phyloP scores from a whole-genome alignment of 768 basidiomycete genomes.

The Calocera viscosa region DNA sequence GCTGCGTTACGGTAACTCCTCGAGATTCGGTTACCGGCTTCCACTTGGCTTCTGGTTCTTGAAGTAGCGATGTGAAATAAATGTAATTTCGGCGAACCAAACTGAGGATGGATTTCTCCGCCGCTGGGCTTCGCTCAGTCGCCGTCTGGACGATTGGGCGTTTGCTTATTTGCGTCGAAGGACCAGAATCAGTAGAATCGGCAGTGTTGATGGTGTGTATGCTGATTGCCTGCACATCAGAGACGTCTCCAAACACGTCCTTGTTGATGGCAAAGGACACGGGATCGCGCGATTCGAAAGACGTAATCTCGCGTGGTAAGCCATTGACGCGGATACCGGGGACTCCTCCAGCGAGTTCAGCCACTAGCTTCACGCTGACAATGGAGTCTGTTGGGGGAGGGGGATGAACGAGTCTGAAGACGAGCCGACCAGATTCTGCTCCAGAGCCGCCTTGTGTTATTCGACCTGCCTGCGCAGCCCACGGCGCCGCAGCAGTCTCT shows the following conservation, averaged over 20 bases:
- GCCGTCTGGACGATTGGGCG: conserved; percentile 11
- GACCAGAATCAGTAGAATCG: not conserved
- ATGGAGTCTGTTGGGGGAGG: conserved; percentile 60
- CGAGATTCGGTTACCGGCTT: conserved; percentile 58
- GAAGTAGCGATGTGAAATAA: conserved; percentile 90
- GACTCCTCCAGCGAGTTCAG: conserved; percentile 65
- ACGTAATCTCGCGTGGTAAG: conserved; percentile 53
- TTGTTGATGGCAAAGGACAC: conserved; percentile 45
- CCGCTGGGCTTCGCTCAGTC: conserved; percentile 40
- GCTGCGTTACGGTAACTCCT: conserved; percentile 87
- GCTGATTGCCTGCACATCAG: conserved; percentile 53
- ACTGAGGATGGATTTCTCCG: conserved; percentile 72
- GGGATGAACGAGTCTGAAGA: conserved; percentile 61
- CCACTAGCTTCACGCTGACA: conserved; percentile 62
- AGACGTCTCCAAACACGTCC: conserved; percentile 58
- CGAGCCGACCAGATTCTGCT: conserved; percentile 17
- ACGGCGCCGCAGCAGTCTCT: conserved; percentile 58
- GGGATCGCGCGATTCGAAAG: conserved; percentile 53
- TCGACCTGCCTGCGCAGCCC: conserved; percentile 34
- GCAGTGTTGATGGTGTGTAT: conserved; percentile 35
- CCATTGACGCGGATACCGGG: conserved; percentile 80
- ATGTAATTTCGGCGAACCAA: conserved; percentile 89
- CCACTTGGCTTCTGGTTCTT: conserved; percentile 99
- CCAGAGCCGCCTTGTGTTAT: conserved; percentile 12
- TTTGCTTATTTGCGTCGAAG: not conserved